Evolutionary conservation across 169 alveolate species (phyloP).

Genomic region (Plasmodium knowlesi): DNA sequence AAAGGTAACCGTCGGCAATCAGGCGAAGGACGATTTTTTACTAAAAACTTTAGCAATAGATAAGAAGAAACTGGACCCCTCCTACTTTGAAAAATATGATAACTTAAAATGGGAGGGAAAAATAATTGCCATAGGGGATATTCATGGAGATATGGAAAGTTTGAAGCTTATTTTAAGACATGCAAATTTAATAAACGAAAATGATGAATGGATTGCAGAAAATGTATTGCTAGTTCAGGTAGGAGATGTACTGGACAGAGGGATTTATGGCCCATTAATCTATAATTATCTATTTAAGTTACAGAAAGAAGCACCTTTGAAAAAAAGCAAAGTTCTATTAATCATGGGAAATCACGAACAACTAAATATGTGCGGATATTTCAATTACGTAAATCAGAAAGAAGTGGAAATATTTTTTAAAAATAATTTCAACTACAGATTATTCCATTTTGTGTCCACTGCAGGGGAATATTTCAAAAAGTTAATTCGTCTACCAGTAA

Average conservation of each 20-base stretch:
- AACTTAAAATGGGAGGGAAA: slow-evolving; percentile 78
- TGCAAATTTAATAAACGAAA: slow-evolving; percentile 73
- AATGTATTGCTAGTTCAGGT: slow-evolving; percentile 41
- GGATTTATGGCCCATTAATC: slow-evolving; percentile 47
- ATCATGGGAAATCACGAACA: slow-evolving; percentile 70
- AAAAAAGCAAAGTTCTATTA: slow-evolving; percentile 37
- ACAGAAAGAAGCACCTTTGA: slow-evolving; percentile 51
- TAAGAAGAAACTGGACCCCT: slow-evolving; percentile 11
- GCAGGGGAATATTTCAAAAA: slow-evolving; percentile 19
- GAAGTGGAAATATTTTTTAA: slow-evolving; percentile 40
- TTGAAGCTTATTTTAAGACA: slow-evolving; percentile 68
- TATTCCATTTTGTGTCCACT: not conserved
- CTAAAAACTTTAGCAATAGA: slow-evolving; percentile 32
- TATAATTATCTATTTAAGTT: slow-evolving; percentile 42
- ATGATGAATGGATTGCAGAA: slow-evolving; percentile 78
- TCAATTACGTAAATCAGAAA: slow-evolving; percentile 38
- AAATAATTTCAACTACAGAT: slow-evolving; percentile 25
- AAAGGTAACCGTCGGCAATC: not conserved
- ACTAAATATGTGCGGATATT: slow-evolving; percentile 40
- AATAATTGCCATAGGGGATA: slow-evolving; percentile 79
- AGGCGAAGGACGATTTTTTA: slow-evolving; percentile 9
- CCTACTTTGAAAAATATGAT: slow-evolving; percentile 29
- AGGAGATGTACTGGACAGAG: slow-evolving; percentile 61
- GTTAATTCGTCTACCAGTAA: slow-evolving; percentile 40
- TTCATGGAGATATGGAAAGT: slow-evolving; percentile 79